Evolutionary conservation across 805 yeast genomes (phyloP), one percentile per base, ranked within the genome.

Genomic region (Naumovozyma dairenensis): DNA sequence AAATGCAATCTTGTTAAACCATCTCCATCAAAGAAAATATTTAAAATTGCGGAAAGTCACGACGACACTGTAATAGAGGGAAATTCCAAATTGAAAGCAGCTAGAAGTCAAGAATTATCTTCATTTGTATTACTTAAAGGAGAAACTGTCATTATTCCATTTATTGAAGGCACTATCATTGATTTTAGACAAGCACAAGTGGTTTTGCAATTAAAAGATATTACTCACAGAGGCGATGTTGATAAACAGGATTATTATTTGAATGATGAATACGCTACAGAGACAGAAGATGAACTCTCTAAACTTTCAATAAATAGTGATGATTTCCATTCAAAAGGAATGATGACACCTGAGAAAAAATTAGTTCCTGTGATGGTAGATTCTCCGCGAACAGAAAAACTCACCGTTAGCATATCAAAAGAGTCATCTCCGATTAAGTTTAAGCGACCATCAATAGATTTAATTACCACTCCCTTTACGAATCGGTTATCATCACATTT

Each of bases 91-190:
- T n/a, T n/a, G n/a, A n/a, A n/a, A n/a, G n/a, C n/a, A n/a, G n/a
- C n/a, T n/a, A n/a, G n/a, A n/a, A n/a, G n/a, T n/a, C n/a, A n/a
- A n/a, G n/a, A n/a, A n/a, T n/a, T n/a, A n/a, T n/a, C n/a, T n/a
- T n/a, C 26, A 12, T 24, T 24, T 12, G n/a, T 24, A 8, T 12
- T 24, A 8, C n/a, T 14, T 12, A 68, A 72, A 39, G 71, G 68
- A 35, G 94, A 87, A 57, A 62, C 72, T 2, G 66, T 83, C 15
- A 60, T 66, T 2, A 60, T 86, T 49, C 92, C 92, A 5, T 67
- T 70, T 35, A 66, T 74, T 26, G 64, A 69, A 29, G 79, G 79
- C 27, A 64, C 82, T 5, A 58, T 75, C 15, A 47, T 87, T 33
- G 89, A 84, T 48, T 68, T 89, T 34, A 75, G 55, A 35, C 51